A percentile compares a stretch with the other conserved stretches of the same genome.
Conservation (phyloP, 2,329 filamentous ascomycete genomes). For the Macrophomina pseudophaseolina region DNA sequence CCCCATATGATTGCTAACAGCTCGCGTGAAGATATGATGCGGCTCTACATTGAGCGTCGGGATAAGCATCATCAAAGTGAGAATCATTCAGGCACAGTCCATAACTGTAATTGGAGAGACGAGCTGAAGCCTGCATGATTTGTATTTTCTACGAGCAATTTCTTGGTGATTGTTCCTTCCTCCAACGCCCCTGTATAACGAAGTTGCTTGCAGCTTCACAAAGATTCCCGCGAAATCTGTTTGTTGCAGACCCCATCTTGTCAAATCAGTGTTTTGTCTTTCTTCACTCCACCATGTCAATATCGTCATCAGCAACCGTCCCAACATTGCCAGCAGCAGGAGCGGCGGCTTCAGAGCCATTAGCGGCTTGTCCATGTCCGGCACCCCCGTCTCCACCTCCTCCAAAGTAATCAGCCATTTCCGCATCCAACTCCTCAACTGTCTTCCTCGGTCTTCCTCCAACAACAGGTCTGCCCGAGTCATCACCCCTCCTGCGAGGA, state of each 20-base stretch:
- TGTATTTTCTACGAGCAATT: background rate
- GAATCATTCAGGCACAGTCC: too few relatives aligned
- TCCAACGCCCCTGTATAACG: background rate
- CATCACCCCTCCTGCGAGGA: conserved; percentile 49
- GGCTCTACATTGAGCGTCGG: too few relatives aligned
- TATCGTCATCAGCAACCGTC: conserved; percentile 13
- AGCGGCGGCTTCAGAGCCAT: background rate
- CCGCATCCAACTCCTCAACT: conserved; percentile 89
- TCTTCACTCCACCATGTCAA: conserved; percentile 27
- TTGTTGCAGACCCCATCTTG: too few relatives aligned
- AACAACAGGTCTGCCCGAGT: conserved; percentile 50
- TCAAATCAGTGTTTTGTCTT: too few relatives aligned
- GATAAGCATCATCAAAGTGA: too few relatives aligned
- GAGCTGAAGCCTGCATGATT: too few relatives aligned
- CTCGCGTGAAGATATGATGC: too few relatives aligned
- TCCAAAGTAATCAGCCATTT: conserved; percentile 94
- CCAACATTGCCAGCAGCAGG: background rate
- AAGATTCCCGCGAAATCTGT: too few relatives aligned
- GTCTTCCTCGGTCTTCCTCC: conserved; percentile 75
- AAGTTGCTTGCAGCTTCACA: too few relatives aligned
- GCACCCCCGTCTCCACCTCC: conserved; percentile 1
- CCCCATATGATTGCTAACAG: too few relatives aligned
- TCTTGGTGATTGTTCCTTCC: background rate
- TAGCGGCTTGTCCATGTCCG: background rate
- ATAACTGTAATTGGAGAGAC: too few relatives aligned